phyloP scores from a whole-genome alignment of 2,329 filamentous ascomycete genomes.

The Macrophomina tecta region DNA sequence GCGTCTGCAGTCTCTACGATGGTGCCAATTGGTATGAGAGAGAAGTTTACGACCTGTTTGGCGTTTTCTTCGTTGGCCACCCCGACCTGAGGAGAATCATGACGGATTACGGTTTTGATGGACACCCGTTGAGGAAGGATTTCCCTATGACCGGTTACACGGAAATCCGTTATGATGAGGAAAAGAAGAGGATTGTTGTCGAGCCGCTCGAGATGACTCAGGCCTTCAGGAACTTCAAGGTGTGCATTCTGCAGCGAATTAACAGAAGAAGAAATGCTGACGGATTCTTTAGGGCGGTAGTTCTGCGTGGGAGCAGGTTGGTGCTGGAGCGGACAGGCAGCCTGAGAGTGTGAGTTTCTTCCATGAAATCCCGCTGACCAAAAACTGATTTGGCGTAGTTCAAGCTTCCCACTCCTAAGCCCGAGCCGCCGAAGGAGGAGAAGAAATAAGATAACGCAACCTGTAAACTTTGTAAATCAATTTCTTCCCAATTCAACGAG shows the following conservation, averaged over 20 bases:
- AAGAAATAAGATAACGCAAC: constrained; percentile 55
- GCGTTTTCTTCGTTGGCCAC: constrained; percentile 94
- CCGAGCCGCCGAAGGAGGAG: constrained; percentile 82
- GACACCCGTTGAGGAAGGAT: constrained; percentile 95
- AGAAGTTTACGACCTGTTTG: constrained; percentile 96
- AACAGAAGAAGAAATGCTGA: not conserved
- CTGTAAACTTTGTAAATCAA: constrained; percentile 24
- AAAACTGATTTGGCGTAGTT: constrained; percentile 59
- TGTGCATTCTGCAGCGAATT: constrained; percentile 56
- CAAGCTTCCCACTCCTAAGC: constrained; percentile 94
- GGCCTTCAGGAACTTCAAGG: constrained; percentile 98
- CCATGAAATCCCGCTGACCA: constrained; percentile 27
- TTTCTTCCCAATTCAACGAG: constrained; percentile 16
- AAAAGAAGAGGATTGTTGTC: constrained; percentile 99
- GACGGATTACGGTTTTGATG: constrained; percentile 99
- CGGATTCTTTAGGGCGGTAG: constrained; percentile 21
- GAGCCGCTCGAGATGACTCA: constrained; percentile 98
- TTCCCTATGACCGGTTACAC: constrained; percentile 98
- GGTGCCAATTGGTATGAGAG: constrained; percentile 99
- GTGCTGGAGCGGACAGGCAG: constrained; percentile 75
- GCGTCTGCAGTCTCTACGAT: constrained; percentile 83
- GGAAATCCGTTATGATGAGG: constrained; percentile 96
- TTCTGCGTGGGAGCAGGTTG: constrained; percentile 69
- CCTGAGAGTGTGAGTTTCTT: constrained; percentile 66
- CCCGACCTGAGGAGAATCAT: constrained; percentile 96